These are phyloP conservation scores for Tricholoma matsutake DNA, from an alignment of 768 basidiomycete species.

Conservation along the genomic window DNA sequence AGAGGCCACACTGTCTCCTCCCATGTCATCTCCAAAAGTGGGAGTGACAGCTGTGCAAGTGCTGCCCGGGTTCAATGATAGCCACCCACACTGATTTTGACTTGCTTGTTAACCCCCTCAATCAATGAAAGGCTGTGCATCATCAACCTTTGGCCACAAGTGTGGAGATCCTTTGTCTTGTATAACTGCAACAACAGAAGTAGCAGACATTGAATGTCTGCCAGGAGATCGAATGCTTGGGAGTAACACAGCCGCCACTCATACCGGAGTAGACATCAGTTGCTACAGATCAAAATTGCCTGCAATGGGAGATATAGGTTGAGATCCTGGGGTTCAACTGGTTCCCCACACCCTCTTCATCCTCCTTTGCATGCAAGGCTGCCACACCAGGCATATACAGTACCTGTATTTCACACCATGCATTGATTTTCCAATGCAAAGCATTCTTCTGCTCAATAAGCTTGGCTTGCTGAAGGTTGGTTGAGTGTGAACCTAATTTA, in stretches of 20 bases:
- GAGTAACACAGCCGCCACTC: constrained; percentile 6
- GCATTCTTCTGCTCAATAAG: constrained; percentile 11
- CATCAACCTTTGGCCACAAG: background rate
- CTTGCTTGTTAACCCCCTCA: background rate
- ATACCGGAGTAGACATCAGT: too few species aligned
- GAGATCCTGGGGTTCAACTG: background rate
- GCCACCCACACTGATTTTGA: background rate
- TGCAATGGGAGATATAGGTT: background rate
- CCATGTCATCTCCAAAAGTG: background rate
- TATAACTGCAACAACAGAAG: constrained; percentile 11
- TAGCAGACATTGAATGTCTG: constrained; percentile 14
- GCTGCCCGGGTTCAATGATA: background rate
- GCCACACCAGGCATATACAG: too few species aligned
- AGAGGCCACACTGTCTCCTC: background rate
- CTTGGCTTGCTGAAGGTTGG: too few species aligned
- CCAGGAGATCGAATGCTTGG: too few species aligned
- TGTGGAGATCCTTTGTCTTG: constrained; percentile 7
- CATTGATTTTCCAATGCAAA: constrained; percentile 11
- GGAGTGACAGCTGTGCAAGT: background rate
- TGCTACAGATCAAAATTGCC: background rate
- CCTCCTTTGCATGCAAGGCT: too few species aligned
- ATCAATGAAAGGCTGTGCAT: background rate
- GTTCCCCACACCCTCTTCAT: background rate
- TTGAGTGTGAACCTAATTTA: too few species aligned
- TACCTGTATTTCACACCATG: too few species aligned